Evolutionary conservation across 2,329 filamentous ascomycete species (phyloP).

Genomic region (Colletotrichum sp.): DNA sequence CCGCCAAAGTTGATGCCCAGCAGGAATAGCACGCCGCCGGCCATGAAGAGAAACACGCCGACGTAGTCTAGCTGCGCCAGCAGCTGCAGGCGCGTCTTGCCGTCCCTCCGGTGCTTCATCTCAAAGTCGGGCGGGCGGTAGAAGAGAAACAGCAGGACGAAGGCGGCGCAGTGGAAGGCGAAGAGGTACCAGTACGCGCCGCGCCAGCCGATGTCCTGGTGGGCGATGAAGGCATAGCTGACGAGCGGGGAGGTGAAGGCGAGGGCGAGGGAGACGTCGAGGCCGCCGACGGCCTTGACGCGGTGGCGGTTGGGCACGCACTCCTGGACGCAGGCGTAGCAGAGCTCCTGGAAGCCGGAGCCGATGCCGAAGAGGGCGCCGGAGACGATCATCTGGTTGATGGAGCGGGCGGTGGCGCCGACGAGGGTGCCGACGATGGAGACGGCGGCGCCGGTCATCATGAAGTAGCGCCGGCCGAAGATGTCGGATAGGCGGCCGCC

Average conservation of each 20-base stretch:
- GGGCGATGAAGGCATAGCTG: constrained; percentile 34
- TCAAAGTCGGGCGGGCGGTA: constrained; percentile 39
- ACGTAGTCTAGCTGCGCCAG: constrained; percentile 29
- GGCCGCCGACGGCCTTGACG: constrained; percentile 39
- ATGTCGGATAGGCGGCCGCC: constrained; percentile 42
- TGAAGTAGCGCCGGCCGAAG: constrained; percentile 42
- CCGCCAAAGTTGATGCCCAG: constrained; percentile 34
- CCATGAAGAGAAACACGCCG: constrained; percentile 29
- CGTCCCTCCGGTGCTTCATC: constrained; percentile 34
- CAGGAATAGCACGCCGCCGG: constrained; percentile 30
- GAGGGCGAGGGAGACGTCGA: constrained; percentile 30
- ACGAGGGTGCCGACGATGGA: constrained; percentile 40
- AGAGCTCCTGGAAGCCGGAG: constrained; percentile 42
- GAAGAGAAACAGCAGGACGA: constrained; percentile 28
- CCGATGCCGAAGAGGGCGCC: constrained; percentile 44
- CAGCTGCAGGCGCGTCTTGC: constrained; percentile 28
- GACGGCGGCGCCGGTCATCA: constrained; percentile 36
- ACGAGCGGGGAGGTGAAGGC: constrained; percentile 36
- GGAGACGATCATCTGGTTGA: constrained; percentile 43
- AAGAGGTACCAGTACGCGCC: constrained; percentile 28
- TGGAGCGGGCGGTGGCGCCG: constrained; percentile 40
- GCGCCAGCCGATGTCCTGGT: constrained; percentile 22
- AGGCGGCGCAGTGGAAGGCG: constrained; percentile 24
- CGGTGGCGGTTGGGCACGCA: constrained; percentile 41
- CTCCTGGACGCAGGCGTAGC: constrained; percentile 39